A percentile compares a stretch with the other conserved stretches of the same genome.
phyloP scores from a whole-genome alignment of 2,329 filamentous ascomycete species.

The Paecilomyces formosus region DNA sequence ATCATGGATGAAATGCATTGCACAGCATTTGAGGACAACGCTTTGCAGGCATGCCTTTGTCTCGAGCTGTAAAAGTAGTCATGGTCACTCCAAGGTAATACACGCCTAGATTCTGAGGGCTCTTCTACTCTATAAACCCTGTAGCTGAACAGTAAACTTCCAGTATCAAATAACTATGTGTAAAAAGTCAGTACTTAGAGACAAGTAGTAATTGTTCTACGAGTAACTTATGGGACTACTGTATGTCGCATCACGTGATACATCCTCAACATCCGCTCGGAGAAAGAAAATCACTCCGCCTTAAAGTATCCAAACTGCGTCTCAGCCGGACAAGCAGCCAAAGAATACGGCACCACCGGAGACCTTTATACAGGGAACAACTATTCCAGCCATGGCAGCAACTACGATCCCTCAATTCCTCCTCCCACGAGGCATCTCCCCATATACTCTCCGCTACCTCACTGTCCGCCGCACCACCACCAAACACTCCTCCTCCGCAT shows the following conservation, averaged over 20 bases:
- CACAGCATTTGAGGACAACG: too few species aligned
- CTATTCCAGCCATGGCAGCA: slow-evolving; percentile 5
- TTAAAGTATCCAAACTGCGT: not conserved
- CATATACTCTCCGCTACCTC: slow-evolving; percentile 20
- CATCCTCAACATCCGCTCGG: not conserved
- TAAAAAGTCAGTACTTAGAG: not conserved
- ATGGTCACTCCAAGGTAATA: not conserved
- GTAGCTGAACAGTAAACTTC: not conserved
- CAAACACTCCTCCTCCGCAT: slow-evolving; percentile 2
- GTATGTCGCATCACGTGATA: not conserved
- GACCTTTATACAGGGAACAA: not conserved
- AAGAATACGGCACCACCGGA: not conserved
- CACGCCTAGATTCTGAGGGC: not conserved
- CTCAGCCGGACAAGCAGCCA: not conserved
- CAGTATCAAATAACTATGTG: not conserved
- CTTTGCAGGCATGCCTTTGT: too few species aligned
- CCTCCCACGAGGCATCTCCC: slow-evolving; percentile 50
- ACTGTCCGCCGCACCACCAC: slow-evolving; percentile 8
- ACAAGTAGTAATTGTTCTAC: not conserved
- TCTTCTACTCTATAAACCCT: not conserved
- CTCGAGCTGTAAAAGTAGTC: not conserved
- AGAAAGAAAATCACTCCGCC: not conserved
- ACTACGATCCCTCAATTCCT: slow-evolving; percentile 57
- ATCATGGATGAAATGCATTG: not conserved
- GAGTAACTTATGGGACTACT: too few species aligned